These are phyloP conservation scores for Fraxinus albicans DNA, from an alignment of 305 asterid species.

Conservation along the genomic window DNA sequence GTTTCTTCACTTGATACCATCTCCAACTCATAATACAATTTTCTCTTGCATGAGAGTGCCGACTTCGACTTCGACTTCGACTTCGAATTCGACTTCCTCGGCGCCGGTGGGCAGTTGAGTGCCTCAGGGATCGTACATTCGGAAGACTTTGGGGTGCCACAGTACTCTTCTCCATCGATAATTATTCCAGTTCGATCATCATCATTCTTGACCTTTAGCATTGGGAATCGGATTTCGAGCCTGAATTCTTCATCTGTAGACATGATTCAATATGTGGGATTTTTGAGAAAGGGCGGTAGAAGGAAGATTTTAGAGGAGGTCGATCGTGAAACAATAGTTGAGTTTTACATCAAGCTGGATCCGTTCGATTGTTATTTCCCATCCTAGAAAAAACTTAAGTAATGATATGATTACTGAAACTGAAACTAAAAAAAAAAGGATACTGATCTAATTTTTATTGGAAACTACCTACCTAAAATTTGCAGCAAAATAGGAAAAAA, in stretches of 20 bases:
- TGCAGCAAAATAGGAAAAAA: too few species aligned
- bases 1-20: slow-evolving; percentile 11
- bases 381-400: too few species aligned
- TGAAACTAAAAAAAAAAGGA: too few species aligned
- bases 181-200: background rate
- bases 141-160: background rate
- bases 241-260: background rate
- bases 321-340: background rate
- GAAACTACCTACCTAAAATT: too few species aligned
- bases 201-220: slow-evolving; percentile 5
- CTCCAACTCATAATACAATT: slow-evolving; percentile 3
- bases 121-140: slow-evolving; percentile 13
- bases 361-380: too few species aligned
- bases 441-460: too few species aligned
- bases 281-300: background rate
- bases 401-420: too few species aligned
- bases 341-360: background rate
- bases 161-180: background rate
- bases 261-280: background rate
- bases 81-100: background rate
- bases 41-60: slow-evolving; percentile 11
- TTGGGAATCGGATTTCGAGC: background rate
- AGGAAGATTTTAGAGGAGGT: background rate
- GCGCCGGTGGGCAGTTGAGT: slow-evolving; percentile 19
- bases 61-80: background rate